phyloP scores from a whole-genome alignment of 2,329 filamentous ascomycete species.

The Nectriaceae sp. region DNA sequence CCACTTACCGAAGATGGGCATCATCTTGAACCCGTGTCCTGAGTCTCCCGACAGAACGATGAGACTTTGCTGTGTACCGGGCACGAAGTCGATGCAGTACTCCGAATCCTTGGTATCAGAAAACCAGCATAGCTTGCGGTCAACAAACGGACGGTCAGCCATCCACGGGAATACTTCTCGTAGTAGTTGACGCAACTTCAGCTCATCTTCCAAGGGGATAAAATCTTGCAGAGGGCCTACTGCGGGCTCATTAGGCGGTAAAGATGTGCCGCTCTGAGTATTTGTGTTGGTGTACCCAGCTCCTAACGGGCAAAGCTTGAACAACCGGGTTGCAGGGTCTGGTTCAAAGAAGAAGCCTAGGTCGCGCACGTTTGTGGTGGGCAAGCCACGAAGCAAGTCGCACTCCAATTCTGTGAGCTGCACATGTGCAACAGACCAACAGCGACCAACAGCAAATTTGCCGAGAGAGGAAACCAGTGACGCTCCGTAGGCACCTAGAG shows the following conservation, averaged over 20 bases:
- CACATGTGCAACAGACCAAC: conserved; percentile 60
- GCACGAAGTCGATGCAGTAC: conserved; percentile 59
- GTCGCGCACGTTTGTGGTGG: conserved; percentile 60
- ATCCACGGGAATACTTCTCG: conserved; percentile 52
- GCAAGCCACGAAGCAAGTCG: conserved; percentile 54
- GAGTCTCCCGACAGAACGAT: conserved; percentile 58
- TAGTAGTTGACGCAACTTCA: conserved; percentile 49
- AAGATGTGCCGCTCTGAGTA: conserved; percentile 13
- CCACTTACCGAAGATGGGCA: conserved; percentile 57
- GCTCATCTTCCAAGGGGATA: conserved; percentile 55
- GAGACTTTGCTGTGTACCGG: conserved; percentile 43
- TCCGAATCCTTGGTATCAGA: conserved; percentile 61
- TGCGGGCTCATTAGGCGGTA: conserved; percentile 2
- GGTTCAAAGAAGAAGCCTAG: conserved; percentile 67
- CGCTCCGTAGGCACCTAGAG: conserved; percentile 49
- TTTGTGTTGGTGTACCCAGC: conserved; percentile 52
- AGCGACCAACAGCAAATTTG: conserved; percentile 51
- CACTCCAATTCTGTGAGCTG: conserved; percentile 56
- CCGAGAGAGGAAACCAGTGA: conserved; percentile 49
- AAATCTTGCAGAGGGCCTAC: conserved; percentile 41
- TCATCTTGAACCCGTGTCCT: conserved; percentile 64
- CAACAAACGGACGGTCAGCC: conserved; percentile 53
- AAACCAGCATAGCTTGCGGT: conserved; percentile 60
- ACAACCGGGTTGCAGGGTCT: conserved; percentile 54
- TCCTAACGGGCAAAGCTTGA: conserved; percentile 61